Percentiles rank a stretch among this genome's conserved stretches.
Conservation (phyloP, 2,329 filamentous ascomycete species). For the Beauveria scarabaeidicola region DNA sequence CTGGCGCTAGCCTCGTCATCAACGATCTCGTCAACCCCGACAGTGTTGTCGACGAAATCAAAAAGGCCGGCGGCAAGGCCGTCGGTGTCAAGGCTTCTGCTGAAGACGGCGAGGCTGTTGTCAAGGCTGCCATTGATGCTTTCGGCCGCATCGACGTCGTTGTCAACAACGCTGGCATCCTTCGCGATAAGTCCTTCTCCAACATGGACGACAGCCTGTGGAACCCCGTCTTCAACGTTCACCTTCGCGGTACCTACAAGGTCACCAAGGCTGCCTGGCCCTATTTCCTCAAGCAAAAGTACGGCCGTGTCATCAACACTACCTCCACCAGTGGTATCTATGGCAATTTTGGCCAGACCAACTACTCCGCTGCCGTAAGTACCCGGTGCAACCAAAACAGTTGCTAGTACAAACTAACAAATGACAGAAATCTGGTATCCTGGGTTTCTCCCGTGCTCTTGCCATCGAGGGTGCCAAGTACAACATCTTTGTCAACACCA, state of each 20-base stretch:
- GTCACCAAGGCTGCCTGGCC: conserved; percentile 97
- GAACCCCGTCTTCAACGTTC: conserved; percentile 86
- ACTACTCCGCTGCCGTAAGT: conserved; percentile 83
- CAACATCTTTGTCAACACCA: conserved; percentile 97
- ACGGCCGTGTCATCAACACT: conserved; percentile 93
- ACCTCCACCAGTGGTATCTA: conserved; percentile 97
- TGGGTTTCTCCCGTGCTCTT: conserved; percentile 88
- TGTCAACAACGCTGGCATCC: conserved; percentile 96
- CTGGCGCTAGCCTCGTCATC: conserved; percentile 78
- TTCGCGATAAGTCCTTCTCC: conserved; percentile 93
- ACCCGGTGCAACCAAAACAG: neutral
- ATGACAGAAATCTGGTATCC: conserved; percentile 75
- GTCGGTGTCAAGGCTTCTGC: conserved; percentile 89
- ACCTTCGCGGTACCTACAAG: conserved; percentile 92
- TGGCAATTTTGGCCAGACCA: conserved; percentile 97
- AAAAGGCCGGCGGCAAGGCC: conserved; percentile 79
- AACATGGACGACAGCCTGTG: conserved; percentile 96
- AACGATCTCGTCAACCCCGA: conserved; percentile 95
- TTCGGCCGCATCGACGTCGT: conserved; percentile 92
- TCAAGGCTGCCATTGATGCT: conserved; percentile 87
- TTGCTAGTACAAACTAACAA: conserved; percentile 15
- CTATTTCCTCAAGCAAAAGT: conserved; percentile 97
- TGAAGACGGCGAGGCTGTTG: conserved; percentile 82
- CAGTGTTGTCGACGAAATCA: conserved; percentile 83
- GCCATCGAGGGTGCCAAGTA: conserved; percentile 92